Evolutionary conservation across 495 filamentous ascomycete genomes (phyloP).

Genomic region (Trichocladium antarcticum): DNA sequence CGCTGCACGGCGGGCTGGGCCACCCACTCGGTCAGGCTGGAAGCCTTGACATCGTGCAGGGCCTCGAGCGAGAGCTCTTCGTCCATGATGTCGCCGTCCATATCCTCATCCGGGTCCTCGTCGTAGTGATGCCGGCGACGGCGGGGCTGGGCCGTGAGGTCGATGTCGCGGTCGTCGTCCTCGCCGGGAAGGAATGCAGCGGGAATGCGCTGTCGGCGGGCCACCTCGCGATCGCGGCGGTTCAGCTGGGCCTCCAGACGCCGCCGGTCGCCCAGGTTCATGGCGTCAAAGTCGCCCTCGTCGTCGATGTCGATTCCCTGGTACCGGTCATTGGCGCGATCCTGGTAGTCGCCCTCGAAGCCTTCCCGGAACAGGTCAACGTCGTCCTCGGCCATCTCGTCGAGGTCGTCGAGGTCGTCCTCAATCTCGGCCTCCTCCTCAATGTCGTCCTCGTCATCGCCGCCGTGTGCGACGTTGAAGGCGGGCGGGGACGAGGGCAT

Average conservation of each 20-base stretch:
- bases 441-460: conserved; percentile 59
- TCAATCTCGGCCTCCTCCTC: conserved; percentile 42
- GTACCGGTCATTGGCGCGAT: conserved; percentile 41
- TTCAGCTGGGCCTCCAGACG: conserved; percentile 75
- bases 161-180: conserved; percentile 72
- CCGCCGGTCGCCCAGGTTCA: conserved; percentile 73
- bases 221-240: conserved; percentile 70
- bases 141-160: conserved; percentile 70
- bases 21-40: conserved; percentile 89
- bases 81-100: conserved; percentile 86
- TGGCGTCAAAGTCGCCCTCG: conserved; percentile 55
- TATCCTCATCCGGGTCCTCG: conserved; percentile 84
- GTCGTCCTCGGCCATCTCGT: conserved; percentile 93
- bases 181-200: conserved; percentile 79
- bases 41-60: conserved; percentile 84
- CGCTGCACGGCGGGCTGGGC: conserved; percentile 80
- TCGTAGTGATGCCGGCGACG: conserved; percentile 79
- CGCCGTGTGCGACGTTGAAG: conserved; percentile 43
- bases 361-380: conserved; percentile 90
- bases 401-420: conserved; percentile 81
- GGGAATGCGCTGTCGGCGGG: conserved; percentile 62
- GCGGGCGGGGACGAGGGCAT: conserved; percentile 42
- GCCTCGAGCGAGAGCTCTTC: conserved; percentile 88
- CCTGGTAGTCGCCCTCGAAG: conserved; percentile 75
- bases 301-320: conserved; percentile 40